These are phyloP conservation scores for Azolla pinnata DNA, from an alignment of 75 land plant genomes.

Conservation along the genomic window DNA sequence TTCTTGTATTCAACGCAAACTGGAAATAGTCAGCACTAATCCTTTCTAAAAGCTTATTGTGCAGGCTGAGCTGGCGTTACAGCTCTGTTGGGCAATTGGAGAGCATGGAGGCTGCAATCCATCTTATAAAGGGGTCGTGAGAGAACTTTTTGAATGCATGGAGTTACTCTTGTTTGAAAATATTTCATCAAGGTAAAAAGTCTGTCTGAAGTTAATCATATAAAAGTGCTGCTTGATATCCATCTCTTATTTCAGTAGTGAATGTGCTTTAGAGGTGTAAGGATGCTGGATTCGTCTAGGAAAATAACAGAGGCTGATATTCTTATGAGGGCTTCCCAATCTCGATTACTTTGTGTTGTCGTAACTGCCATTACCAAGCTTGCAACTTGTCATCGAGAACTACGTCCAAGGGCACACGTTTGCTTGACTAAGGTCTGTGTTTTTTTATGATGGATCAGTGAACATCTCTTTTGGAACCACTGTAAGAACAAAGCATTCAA, in stretches of 20 bases:
- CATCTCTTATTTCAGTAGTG: too few species aligned
- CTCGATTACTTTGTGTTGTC: constrained; percentile 84
- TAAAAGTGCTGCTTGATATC: not conserved
- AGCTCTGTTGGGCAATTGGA: constrained; percentile 96
- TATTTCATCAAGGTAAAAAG: constrained; percentile 66
- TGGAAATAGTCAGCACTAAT: too few species aligned
- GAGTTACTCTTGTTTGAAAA: constrained; percentile 92
- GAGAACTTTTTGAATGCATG: constrained; percentile 87
- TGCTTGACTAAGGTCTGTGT: constrained; percentile 74
- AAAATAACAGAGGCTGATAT: constrained; percentile 7
- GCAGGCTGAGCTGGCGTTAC: constrained; percentile 84
- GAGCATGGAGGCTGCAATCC: constrained; percentile 89
- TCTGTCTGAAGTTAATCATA: not conserved
- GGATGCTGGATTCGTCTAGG: not conserved
- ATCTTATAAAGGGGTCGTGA: constrained; percentile 72
- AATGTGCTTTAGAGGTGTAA: not conserved
- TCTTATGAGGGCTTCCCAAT: constrained; percentile 49
- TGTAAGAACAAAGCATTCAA: not conserved
- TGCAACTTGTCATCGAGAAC: constrained; percentile 87
- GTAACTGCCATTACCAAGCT: constrained; percentile 90
- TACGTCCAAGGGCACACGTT: constrained; percentile 86
- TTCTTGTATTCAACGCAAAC: too few species aligned
- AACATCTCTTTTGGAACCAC: not conserved
- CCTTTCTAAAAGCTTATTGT: too few species aligned
- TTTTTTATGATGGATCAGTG: not conserved